phyloP scores from a whole-genome alignment of 495 filamentous ascomycete genomes.

The Lineolata rhizophorae region DNA sequence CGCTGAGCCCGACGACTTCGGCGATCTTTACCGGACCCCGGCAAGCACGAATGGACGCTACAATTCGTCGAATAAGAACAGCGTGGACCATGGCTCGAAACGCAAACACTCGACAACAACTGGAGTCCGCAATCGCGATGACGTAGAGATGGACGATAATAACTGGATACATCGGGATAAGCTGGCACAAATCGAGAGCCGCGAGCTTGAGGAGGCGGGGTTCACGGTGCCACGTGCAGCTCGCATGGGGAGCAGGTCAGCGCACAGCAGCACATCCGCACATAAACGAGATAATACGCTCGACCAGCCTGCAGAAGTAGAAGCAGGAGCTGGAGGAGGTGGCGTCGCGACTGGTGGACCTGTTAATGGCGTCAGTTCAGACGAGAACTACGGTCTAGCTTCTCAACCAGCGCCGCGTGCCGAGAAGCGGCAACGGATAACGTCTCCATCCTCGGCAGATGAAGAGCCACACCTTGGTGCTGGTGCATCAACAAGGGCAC shows the following conservation, averaged over 20 bases:
- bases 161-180: conserved; percentile 97
- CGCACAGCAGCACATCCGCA: conserved; percentile 10
- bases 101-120: no score
- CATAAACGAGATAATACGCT: not conserved
- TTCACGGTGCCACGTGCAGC: conserved; percentile 40
- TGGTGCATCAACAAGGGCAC: no score
- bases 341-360: no score
- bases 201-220: conserved; percentile 81
- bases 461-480: no score
- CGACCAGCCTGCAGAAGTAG: not conserved
- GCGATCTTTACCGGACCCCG: conserved; percentile 29
- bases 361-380: no score
- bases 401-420: conserved; percentile 9
- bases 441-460: conserved; percentile 23
- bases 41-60: no score
- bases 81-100: no score
- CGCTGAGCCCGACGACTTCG: conserved; percentile 32
- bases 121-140: no score
- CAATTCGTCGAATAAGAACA: no score
- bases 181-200: conserved; percentile 74
- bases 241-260: conserved; percentile 33
- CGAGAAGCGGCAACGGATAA: conserved; percentile 22
- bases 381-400: no score
- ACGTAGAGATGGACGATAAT: conserved; percentile 32
- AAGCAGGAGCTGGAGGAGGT: no score